Evolutionary conservation across 78 protist genomes (phyloP).

Genomic region (Mantamonas sphyraenae): DNA sequence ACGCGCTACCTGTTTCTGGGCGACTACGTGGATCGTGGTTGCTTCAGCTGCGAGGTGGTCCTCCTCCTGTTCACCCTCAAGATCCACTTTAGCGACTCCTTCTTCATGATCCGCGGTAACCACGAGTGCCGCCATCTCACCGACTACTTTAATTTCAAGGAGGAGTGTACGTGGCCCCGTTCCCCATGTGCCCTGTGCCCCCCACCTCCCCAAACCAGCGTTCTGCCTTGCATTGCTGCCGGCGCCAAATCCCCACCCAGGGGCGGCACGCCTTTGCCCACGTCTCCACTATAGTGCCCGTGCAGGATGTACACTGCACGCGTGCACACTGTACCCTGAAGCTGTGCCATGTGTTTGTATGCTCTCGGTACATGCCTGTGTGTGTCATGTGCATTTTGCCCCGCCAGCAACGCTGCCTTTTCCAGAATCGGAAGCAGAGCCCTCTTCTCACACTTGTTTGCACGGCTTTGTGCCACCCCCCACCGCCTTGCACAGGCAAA

Average conservation of each 20-base stretch:
- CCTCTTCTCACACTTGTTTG: too few species aligned
- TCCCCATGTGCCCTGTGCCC: not conserved
- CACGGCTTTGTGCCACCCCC: too few species aligned
- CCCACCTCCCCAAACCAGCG: too few species aligned
- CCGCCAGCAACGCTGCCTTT: not conserved
- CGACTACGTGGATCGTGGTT: constrained; percentile 95
- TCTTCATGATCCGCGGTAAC: constrained; percentile 85
- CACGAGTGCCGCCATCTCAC: constrained; percentile 96
- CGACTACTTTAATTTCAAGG: constrained; percentile 90
- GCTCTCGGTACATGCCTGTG: too few species aligned
- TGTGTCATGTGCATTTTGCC: not conserved
- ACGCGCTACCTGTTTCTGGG: constrained; percentile 87
- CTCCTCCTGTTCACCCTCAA: not conserved
- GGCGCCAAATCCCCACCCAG: too few species aligned
- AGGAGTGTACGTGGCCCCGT: constrained; percentile 65
- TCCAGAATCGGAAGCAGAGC: too few species aligned
- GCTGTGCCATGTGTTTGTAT: too few species aligned
- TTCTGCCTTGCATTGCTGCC: too few species aligned
- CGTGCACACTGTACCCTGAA: too few species aligned
- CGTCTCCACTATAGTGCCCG: too few species aligned
- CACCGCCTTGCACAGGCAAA: constrained; percentile 34
- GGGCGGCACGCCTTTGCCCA: too few species aligned
- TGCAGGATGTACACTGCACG: too few species aligned
- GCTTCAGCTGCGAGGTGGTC: constrained; percentile 60
- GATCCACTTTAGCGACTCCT: not conserved